These are phyloP conservation scores for Melampsora abietis-canadensis DNA, from an alignment of 1,284 basidiomycete genomes.

Conservation along the genomic window DNA sequence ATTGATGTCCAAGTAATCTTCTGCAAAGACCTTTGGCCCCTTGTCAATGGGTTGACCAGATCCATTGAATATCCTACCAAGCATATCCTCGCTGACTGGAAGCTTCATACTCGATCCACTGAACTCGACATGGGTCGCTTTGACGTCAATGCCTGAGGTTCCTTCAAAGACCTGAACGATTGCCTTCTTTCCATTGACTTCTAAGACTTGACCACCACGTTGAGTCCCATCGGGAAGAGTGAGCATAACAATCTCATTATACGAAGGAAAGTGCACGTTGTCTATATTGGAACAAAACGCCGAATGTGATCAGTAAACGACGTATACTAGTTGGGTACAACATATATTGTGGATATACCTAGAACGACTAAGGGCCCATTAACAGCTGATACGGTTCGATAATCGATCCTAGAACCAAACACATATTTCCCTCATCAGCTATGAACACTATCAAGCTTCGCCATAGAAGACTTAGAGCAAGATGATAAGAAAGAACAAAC, in stretches of 20 bases:
- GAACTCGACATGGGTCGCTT: conserved; percentile 95
- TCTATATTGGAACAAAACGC: conserved; percentile 4
- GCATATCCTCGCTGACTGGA: conserved; percentile 98
- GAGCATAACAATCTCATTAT: conserved; percentile 93
- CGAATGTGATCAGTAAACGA: conserved; percentile 55
- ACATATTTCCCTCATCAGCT: conserved; percentile 5
- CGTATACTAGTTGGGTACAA: conserved; percentile 16
- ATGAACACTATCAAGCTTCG: conserved; percentile 9
- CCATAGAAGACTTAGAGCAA: conserved; percentile 7
- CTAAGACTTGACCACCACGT: conserved; percentile 94
- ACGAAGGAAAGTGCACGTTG: conserved; percentile 72
- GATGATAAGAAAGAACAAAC: conserved; percentile 36
- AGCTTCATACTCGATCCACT: conserved; percentile 98
- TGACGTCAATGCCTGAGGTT: conserved; percentile 95
- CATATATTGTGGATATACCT: conserved; percentile 60
- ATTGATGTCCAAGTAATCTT: conserved; percentile 99
- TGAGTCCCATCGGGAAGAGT: conserved; percentile 93
- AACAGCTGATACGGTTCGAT: conserved; percentile 90
- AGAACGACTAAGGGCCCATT: conserved; percentile 92
- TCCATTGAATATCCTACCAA: conserved; percentile 98
- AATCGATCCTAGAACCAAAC: conserved; percentile 60
- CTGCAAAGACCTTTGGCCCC: conserved; percentile 97
- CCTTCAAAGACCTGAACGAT: conserved; percentile 99
- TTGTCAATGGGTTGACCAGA: conserved; percentile 97
- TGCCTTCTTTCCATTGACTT: conserved; percentile 97